A percentile compares a stretch with the other conserved stretches of the same genome.
Conservation (phyloP, 257 asterid genomes). For the Salvia rosmarinus region DNA sequence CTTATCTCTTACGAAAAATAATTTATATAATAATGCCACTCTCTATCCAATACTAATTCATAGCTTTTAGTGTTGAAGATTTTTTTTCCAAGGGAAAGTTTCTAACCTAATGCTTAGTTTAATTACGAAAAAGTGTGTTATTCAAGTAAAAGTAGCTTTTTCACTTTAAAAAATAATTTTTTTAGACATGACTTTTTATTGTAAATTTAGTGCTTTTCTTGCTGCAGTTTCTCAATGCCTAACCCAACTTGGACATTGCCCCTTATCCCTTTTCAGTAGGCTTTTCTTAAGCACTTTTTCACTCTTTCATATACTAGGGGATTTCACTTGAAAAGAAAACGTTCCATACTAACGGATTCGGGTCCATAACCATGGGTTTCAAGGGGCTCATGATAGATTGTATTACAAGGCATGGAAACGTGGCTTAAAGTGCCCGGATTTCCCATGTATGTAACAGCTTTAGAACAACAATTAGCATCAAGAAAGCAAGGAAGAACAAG, state of each 20-base stretch:
- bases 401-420: too few species aligned
- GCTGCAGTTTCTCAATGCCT: constrained; percentile 33
- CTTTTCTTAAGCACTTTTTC: neutral
- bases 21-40: constrained; percentile 14
- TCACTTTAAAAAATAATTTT: neutral
- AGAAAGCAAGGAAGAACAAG: too few species aligned
- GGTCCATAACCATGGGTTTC: too few species aligned
- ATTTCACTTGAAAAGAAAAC: too few species aligned
- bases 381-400: too few species aligned
- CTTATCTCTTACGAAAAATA: neutral
- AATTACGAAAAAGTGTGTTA: constrained; percentile 26
- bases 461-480: too few species aligned
- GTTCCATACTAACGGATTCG: too few species aligned
- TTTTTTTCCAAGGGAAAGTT: neutral
- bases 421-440: too few species aligned
- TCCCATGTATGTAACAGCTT: too few species aligned
- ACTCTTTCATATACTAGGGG: too few species aligned
- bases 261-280: constrained; percentile 12
- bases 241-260: constrained; percentile 29
- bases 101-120: constrained; percentile 40
- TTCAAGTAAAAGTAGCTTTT: constrained; percentile 39
- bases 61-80: constrained; percentile 18
- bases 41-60: constrained; percentile 16
- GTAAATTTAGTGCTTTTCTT: neutral
- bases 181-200: neutral